phyloP scores from a whole-genome alignment of 2,329 filamentous ascomycete species.

The Pseudopithomyces maydicus region DNA sequence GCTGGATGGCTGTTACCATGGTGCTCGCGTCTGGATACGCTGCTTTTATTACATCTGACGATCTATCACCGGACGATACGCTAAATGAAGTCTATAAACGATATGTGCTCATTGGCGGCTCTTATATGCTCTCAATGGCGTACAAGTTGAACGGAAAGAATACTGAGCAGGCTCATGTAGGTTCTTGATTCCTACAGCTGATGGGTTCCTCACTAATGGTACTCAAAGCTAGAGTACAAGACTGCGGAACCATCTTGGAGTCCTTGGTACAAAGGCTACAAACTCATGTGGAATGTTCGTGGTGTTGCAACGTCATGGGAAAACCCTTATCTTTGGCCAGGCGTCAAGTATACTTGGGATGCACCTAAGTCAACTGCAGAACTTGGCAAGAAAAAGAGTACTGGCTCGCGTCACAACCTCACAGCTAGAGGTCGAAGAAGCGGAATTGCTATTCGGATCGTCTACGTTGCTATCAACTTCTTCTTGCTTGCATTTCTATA shows the following conservation, averaged over 20 bases:
- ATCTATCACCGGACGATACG: neutral
- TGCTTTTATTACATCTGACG: neutral
- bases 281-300: neutral
- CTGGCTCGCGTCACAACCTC: neutral
- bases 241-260: neutral
- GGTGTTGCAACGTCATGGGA: neutral
- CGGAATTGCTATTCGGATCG: neutral
- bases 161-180: neutral
- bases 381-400: neutral
- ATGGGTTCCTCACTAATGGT: neutral
- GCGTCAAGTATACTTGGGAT: neutral
- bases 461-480: neutral
- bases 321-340: neutral
- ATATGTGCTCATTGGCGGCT: slow-evolving; percentile 1
- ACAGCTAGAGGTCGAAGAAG: neutral
- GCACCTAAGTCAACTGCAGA: neutral
- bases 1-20: neutral
- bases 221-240: neutral
- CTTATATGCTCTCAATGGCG: neutral
- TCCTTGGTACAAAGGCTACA: neutral
- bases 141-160: neutral
- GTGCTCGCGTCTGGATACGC: neutral
- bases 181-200: neutral
- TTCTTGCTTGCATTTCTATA: neutral
- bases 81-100: neutral